Conservation (phyloP, 202 grass and related monocot genomes). For the Elaeis oleifera region DNA sequence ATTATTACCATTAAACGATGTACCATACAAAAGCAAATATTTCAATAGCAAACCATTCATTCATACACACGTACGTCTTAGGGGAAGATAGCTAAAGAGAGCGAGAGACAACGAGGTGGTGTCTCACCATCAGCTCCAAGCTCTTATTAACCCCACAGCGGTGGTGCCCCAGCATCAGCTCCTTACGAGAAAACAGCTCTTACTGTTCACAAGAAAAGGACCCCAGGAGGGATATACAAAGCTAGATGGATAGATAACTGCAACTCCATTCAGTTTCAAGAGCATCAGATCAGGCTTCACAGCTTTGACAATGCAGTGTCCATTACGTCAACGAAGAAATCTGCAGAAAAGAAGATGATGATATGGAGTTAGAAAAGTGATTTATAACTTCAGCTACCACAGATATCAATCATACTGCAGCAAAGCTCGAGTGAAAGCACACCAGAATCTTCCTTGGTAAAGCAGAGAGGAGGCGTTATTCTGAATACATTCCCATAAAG, state of each 20-base stretch:
- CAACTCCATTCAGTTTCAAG: slow-evolving; percentile 1
- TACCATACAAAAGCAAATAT: background rate
- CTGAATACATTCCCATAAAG: slow-evolving; percentile 85
- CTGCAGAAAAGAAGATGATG: background rate
- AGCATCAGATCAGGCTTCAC: background rate
- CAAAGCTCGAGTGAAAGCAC: slow-evolving; percentile 5
- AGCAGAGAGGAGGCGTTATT: slow-evolving; percentile 89
- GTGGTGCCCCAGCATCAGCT: slow-evolving; percentile 17
- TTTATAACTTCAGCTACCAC: background rate
- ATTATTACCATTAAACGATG: too few relatives aligned
- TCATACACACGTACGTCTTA: background rate
- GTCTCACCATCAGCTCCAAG: slow-evolving; percentile 36
- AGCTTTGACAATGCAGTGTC: slow-evolving; percentile 16
- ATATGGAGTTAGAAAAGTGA: background rate
- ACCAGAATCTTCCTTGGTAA: slow-evolving; percentile 83
- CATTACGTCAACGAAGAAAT: slow-evolving; percentile 14
- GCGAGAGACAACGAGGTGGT: slow-evolving; percentile 80
- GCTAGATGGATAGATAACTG: background rate
- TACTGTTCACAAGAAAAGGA: slow-evolving; percentile 7
- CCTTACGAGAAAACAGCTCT: background rate
- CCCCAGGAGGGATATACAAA: background rate
- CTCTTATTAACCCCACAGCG: slow-evolving; percentile 11
- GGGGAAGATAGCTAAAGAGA: background rate
- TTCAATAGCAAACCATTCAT: background rate
- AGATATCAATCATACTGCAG: background rate